Evolutionary conservation across 805 yeast species (phyloP), one percentile per base, ranked within the genome.

Genomic region (Metschnikowia peoriensis): DNA sequence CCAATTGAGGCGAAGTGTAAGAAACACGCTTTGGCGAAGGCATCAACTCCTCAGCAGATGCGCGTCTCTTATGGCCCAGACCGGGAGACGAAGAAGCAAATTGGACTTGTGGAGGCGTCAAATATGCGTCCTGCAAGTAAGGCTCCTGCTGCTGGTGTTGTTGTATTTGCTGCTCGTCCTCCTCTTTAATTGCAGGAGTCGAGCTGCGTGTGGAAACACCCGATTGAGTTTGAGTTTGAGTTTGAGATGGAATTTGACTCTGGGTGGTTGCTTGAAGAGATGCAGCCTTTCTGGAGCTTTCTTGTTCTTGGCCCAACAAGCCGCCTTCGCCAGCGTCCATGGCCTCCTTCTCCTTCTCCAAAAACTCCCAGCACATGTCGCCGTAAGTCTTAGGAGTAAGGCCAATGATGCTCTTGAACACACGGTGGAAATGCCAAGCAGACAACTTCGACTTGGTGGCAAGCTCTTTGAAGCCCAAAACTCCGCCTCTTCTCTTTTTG

Each of bases 341-440:
- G 22, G 53, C 49, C 17, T 51, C 53, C 44, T 54, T 49, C 41
- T 54, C 57, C 51, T 54, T 48, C 56, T 77, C 78, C 59, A 85
- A 73, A 60, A 68, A 83, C 56, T 81, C 85, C 76, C 82, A 85
- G 65, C 96, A 88, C 56, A 84, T 83, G 64, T 89, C 96, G 47
- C 96, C 96, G 62, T 89, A 89, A 7, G 89, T 86, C 72, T 89
- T 88, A 27, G 96, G 96, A 1, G 97, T 89, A 53, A 89, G 78
- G 1, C 96, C 93, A 6, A 96, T 88, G 55, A 89, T 88, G 50
- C 85, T 81, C 68, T 90, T 86, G 76, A 90, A 90, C 27, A 90
- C 96, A 47, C 97, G 76, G 73, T 90, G 97, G 69, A 90, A 90
- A 69, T 90, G 97, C 96, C 96, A 90, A 28, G 96, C 94, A 10